Evolutionary conservation across 441 rosid species (phyloP), one percentile per base, ranked within the genome.

Genomic region (Biscutella auriculata): DNA sequence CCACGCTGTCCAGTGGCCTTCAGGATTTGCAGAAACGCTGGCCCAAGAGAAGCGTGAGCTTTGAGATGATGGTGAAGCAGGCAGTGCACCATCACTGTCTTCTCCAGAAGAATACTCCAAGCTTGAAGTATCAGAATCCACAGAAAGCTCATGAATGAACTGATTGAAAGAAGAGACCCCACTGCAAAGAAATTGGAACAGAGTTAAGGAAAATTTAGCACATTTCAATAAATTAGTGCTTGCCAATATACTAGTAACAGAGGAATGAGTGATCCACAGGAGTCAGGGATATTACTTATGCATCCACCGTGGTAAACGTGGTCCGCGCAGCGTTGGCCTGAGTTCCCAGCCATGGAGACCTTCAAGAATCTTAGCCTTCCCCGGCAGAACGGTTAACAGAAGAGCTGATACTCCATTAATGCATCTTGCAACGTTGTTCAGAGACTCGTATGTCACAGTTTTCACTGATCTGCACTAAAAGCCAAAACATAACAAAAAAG

Each of bases 281-380:
- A 21, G 12, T 42, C 1, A 28, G 29, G 42, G 23, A 34, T 5
- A 3, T 27, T 69, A 69, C 73, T 69, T 69, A 9, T 69, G 73
- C 98, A 93, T 93, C 95, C 97, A 93, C 1, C 90, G 76, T 1
- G 97, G 98, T 27, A 93, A 76, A 14, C 95, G 82, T 39, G 98
- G 98, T 50, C 95, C 98, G 35, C 88, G 87, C 27, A 93, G 71
- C 2, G 90, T 74, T 4, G 98, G 98, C 73, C 92, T 71, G 55
- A 93, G 97, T 77, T 93, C 98, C 98, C 98, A 88, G n/a, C 97
- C 98, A 46, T 86, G 85, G 45, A 85, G 68, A 41, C 98, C 96
- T 81, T 93, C 96, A 45, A 93, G 90, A 53, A 81, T 74, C 65
- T 73, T 73, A 40, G 87, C 77, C 66, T 88, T 83, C 39, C 95